Percentiles rank a stretch among this genome's conserved stretches.
phyloP scores from a whole-genome alignment of 306 rosid genomes.

The Cucurbita moschata region DNA sequence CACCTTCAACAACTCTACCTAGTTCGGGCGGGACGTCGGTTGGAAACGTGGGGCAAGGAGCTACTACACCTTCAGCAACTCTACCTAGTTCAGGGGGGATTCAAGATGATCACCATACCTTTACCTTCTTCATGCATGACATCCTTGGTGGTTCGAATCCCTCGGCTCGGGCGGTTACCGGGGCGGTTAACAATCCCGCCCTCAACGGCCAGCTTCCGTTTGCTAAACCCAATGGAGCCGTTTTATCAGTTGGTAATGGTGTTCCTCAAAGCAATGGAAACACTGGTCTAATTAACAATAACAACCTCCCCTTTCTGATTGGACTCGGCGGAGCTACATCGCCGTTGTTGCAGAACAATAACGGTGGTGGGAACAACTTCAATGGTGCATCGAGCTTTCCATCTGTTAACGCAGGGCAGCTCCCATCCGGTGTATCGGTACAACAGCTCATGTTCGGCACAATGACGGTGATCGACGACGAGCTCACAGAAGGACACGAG shows the following conservation, averaged over 20 bases:
- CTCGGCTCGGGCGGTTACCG: slow-evolving; percentile 56
- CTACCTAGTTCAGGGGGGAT: background rate
- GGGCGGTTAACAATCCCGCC: slow-evolving; percentile 58
- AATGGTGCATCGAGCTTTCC: slow-evolving; percentile 18
- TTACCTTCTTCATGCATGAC: slow-evolving; percentile 69
- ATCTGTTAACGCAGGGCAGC: slow-evolving; percentile 6
- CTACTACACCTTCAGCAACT: background rate
- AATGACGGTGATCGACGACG: slow-evolving; percentile 65
- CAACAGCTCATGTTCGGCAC: slow-evolving; percentile 69
- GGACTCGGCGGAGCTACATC: slow-evolving; percentile 53
- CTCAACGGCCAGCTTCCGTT: slow-evolving; percentile 69
- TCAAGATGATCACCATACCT: slow-evolving; percentile 7
- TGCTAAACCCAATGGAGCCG: slow-evolving; percentile 82
- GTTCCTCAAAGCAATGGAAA: slow-evolving; percentile 60
- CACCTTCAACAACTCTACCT: slow-evolving; percentile 1
- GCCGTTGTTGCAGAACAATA: slow-evolving; percentile 35
- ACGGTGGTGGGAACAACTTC: slow-evolving; percentile 15
- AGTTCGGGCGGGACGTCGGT: background rate
- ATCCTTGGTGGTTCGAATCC: slow-evolving; percentile 74
- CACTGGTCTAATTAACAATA: slow-evolving; percentile 52
- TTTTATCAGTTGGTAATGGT: slow-evolving; percentile 36
- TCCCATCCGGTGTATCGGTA: slow-evolving; percentile 40
- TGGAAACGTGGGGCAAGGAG: background rate
- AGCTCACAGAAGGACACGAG: slow-evolving; percentile 61
- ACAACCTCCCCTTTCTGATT: slow-evolving; percentile 71